Conservation (phyloP, 108 stramenopile genomes). For the Seminavis robusta region DNA sequence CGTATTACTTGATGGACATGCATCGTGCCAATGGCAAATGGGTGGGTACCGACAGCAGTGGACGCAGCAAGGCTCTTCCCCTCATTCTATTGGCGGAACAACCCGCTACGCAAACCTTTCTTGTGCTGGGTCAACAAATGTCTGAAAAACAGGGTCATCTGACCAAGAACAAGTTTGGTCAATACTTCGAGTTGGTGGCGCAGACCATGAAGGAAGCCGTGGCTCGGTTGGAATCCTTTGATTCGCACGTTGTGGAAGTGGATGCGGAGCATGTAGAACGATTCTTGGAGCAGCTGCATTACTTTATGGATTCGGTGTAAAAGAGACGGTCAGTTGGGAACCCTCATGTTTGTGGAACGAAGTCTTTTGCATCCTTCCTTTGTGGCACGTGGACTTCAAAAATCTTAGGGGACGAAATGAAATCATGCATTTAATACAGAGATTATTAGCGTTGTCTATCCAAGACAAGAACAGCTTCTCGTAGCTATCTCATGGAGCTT, state of each 20-base stretch:
- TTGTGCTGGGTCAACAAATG: constrained; percentile 90
- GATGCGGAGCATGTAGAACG: constrained; percentile 75
- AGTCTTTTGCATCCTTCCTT: too few relatives aligned
- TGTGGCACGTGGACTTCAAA: too few relatives aligned
- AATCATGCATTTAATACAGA: too few relatives aligned
- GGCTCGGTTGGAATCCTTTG: constrained; percentile 81
- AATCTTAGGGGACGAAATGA: too few relatives aligned
- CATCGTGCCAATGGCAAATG: constrained; percentile 91
- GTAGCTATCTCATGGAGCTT: too few relatives aligned
- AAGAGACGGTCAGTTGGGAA: too few relatives aligned
- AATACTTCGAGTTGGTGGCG: constrained; percentile 86
- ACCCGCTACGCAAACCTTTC: constrained; percentile 63
- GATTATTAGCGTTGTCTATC: too few relatives aligned
- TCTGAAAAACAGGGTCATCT: constrained; percentile 71
- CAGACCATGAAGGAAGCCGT: constrained; percentile 61
- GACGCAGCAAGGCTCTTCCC: constrained; percentile 85
- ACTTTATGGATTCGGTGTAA: constrained; percentile 65
- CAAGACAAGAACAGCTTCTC: too few relatives aligned
- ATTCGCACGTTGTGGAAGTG: constrained; percentile 89
- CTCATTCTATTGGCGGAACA: constrained; percentile 84
- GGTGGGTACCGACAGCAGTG: constrained; percentile 72
- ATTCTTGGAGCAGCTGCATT: constrained; percentile 91
- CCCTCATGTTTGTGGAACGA: too few relatives aligned
- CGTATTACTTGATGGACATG: constrained; percentile 85
- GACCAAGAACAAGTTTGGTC: constrained; percentile 77